A percentile compares a stretch with the other conserved stretches of the same genome.
phyloP scores from a whole-genome alignment of 192 early-diverging fungal species.

The Chytriomyces confervae region DNA sequence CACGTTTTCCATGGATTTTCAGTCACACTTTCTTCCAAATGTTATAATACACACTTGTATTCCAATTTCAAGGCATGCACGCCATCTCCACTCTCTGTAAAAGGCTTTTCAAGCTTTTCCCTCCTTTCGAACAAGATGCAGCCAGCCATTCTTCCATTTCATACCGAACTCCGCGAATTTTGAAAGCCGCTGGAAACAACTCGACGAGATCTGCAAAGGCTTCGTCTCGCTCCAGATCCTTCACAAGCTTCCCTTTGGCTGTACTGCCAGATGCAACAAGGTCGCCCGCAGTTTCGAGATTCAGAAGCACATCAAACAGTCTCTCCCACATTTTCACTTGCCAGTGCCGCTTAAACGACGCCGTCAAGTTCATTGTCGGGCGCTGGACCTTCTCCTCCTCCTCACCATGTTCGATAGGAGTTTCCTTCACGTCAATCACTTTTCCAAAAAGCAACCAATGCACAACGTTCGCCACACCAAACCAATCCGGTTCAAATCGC shows the following conservation, averaged over 20 bases:
- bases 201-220: slow-evolving; percentile 29
- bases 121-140: slow-evolving; percentile 20
- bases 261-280: not conserved
- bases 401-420: slow-evolving; percentile 11
- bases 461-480: slow-evolving; percentile 53
- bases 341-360: slow-evolving; percentile 50
- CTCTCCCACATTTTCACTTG: slow-evolving; percentile 49
- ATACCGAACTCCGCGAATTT: slow-evolving; percentile 28
- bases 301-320: slow-evolving; percentile 60
- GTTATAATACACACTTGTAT: no score
- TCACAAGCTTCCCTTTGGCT: slow-evolving; percentile 4
- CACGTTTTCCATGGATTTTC: no score
- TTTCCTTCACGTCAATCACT: slow-evolving; percentile 50
- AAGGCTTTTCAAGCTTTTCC: slow-evolving; percentile 48
- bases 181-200: slow-evolving; percentile 37
- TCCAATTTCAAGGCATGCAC: not conserved
- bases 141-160: slow-evolving; percentile 50
- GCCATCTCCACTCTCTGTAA: slow-evolving; percentile 46
- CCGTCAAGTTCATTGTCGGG: slow-evolving; percentile 23
- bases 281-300: slow-evolving; percentile 37
- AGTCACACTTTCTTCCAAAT: no score
- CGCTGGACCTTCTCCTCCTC: not conserved
- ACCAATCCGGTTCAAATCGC: slow-evolving; percentile 62
- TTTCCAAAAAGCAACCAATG: slow-evolving; percentile 60
- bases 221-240: not conserved